Conservation (phyloP, 345 rosid species). For the Eucalyptus virginea region DNA sequence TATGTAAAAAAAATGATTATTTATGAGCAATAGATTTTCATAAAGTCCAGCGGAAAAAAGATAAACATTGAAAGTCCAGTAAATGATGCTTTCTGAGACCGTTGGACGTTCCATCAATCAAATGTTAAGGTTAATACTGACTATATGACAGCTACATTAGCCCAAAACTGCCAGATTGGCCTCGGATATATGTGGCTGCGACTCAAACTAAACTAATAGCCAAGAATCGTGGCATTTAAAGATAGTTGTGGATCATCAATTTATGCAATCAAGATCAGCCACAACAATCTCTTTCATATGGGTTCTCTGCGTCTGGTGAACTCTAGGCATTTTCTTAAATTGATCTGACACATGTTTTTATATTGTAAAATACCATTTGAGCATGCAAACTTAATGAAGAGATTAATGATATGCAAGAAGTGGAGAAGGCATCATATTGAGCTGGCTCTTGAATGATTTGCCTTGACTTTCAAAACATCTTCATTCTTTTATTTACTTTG, state of each 20-base stretch:
- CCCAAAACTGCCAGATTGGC: background rate
- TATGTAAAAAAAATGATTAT: background rate
- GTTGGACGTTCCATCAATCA: background rate
- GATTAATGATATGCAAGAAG: background rate
- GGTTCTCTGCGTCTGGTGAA: background rate
- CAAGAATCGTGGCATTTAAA: background rate
- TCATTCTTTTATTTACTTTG: background rate
- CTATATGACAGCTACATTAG: background rate
- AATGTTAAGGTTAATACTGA: background rate
- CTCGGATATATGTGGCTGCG: background rate
- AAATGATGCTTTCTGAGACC: background rate
- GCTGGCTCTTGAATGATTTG: background rate
- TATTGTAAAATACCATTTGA: background rate
- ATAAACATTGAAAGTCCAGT: background rate
- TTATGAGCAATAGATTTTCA: background rate
- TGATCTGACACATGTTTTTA: background rate
- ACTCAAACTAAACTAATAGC: background rate
- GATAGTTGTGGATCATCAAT: background rate
- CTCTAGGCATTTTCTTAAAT: background rate
- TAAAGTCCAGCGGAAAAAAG: background rate
- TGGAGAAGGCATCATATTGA: background rate
- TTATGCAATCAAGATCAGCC: background rate
- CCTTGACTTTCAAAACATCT: background rate
- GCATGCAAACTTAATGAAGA: background rate
- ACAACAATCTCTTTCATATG: background rate